A percentile compares a stretch with the other conserved stretches of the same genome.
Conservation (phyloP, 257 asterid genomes). For the Salvia hispanica region DNA sequence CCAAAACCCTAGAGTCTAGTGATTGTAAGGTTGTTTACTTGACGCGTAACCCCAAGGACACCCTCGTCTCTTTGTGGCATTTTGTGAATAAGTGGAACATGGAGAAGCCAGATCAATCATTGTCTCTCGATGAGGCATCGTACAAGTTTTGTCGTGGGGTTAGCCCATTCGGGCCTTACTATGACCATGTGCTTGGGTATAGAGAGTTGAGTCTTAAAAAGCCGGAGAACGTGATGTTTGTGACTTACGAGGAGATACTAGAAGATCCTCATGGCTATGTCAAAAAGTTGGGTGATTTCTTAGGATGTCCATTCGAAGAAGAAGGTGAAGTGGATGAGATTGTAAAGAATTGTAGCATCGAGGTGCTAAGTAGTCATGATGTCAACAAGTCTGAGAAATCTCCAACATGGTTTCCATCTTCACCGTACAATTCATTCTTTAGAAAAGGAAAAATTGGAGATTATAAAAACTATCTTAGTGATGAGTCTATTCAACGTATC, state of each 20-base stretch:
- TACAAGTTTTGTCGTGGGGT: slow-evolving; percentile 37
- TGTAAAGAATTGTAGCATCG: slow-evolving; percentile 38
- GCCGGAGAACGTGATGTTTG: slow-evolving; percentile 31
- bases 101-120: neutral
- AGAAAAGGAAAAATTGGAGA: slow-evolving; percentile 38
- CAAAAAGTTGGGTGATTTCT: slow-evolving; percentile 37
- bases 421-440: slow-evolving; percentile 35
- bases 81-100: slow-evolving; percentile 33
- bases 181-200: slow-evolving; percentile 51
- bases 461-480: slow-evolving; percentile 28
- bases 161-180: slow-evolving; percentile 43
- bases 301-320: slow-evolving; percentile 38
- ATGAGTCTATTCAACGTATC: slow-evolving; percentile 30
- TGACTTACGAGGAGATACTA: slow-evolving; percentile 42
- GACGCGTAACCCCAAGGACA: too few relatives aligned
- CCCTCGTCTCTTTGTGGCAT: slow-evolving; percentile 42
- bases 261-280: slow-evolving; percentile 33
- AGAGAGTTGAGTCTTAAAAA: slow-evolving; percentile 27
- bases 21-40: too few relatives aligned
- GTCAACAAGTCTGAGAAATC: slow-evolving; percentile 38
- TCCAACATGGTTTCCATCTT: slow-evolving; percentile 24
- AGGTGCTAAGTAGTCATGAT: slow-evolving; percentile 28
- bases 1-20: too few relatives aligned
- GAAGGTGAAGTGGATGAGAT: slow-evolving; percentile 30
- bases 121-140: slow-evolving; percentile 36